A percentile compares a stretch with the other conserved stretches of the same genome.
These are phyloP conservation scores for Posidonia australis DNA, from an alignment of 106 monocot species.

Conservation along the genomic window DNA sequence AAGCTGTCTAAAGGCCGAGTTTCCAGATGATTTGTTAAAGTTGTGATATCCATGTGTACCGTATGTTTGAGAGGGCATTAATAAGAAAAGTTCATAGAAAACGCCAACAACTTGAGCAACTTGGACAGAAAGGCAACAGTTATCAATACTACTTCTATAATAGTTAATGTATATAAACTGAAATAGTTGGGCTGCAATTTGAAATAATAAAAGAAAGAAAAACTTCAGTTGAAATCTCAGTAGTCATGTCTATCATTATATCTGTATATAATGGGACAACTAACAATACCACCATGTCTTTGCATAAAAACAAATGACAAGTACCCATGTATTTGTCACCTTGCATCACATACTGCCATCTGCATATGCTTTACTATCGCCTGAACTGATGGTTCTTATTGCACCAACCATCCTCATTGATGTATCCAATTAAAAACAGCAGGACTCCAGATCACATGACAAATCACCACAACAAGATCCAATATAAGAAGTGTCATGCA, in stretches of 20 bases:
- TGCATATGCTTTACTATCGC: background rate
- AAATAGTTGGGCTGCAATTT: background rate
- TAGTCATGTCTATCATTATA: background rate
- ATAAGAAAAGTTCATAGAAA: background rate
- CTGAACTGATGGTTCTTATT: conserved; percentile 3
- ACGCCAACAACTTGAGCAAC: background rate
- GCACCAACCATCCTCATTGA: background rate
- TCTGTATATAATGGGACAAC: background rate
- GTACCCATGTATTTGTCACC: conserved; percentile 9
- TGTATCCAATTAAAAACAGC: conserved; percentile 1
- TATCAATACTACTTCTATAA: background rate
- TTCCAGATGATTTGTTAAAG: background rate
- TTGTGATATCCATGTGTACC: background rate
- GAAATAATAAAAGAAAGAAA: background rate
- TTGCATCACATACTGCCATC: conserved; percentile 2
- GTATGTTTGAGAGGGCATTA: background rate
- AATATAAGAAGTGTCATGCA: background rate
- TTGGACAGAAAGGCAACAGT: background rate
- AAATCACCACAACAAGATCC: background rate
- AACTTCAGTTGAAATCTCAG: background rate
- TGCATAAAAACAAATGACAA: conserved; percentile 4
- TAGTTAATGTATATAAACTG: background rate
- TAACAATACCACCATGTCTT: background rate
- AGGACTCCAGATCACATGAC: background rate
- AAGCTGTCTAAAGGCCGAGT: background rate